Conservation (phyloP, 2,329 filamentous ascomycete genomes). For the Juglanconis sp. region DNA sequence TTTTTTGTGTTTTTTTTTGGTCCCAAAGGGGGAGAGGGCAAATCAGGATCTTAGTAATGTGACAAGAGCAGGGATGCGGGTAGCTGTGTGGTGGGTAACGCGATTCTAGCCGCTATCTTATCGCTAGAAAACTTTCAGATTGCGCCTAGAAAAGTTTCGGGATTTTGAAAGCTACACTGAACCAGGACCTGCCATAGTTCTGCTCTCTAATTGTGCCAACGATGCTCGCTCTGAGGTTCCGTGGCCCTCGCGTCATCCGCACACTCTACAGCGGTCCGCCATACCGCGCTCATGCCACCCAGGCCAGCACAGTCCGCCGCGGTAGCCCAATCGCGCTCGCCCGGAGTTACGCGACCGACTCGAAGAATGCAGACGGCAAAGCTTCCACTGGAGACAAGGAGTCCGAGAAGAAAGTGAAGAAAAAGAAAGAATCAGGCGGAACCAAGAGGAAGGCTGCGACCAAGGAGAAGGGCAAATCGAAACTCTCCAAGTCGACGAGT, state of each 20-base stretch:
- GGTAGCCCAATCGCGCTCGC: background rate
- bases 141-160: background rate
- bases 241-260: conserved; percentile 15
- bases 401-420: background rate
- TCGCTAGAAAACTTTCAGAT: too few relatives aligned
- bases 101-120: too few relatives aligned
- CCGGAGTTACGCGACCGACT: conserved; percentile 7
- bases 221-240: conserved; percentile 13
- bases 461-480: background rate
- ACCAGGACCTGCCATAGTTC: background rate
- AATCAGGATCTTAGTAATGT: too few relatives aligned
- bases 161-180: background rate
- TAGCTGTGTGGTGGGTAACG: too few relatives aligned
- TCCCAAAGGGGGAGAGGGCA: too few relatives aligned
- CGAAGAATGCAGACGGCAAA: background rate
- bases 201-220: conserved; percentile 4
- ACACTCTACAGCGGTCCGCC: background rate
- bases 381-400: background rate
- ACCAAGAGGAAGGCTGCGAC: background rate
- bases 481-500: background rate
- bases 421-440: background rate
- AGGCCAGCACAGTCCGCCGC: background rate
- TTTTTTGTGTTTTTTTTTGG: too few relatives aligned
- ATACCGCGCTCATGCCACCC: conserved; percentile 6
- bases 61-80: too few relatives aligned